These are phyloP conservation scores for Komagataella phaffii DNA, from an alignment of 805 yeast genomes.

Conservation along the genomic window DNA sequence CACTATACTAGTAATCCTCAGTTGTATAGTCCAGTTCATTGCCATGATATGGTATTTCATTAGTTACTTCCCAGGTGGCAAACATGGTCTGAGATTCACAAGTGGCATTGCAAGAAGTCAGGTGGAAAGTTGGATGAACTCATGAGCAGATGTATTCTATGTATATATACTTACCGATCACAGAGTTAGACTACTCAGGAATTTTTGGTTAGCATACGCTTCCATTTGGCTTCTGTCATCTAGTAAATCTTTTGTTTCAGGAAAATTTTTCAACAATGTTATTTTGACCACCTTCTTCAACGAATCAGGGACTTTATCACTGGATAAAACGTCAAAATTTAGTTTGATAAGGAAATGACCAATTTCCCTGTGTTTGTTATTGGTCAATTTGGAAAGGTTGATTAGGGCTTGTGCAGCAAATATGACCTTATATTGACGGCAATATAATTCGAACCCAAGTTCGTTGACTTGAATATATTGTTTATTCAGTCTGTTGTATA, in stretches of 20 bases:
- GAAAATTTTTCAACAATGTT: constrained; percentile 11
- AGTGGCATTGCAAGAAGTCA: constrained; percentile 29
- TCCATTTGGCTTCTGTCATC: constrained; percentile 1
- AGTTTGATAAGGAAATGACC: constrained; percentile 9
- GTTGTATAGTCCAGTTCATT: constrained; percentile 57
- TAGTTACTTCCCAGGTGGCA: constrained; percentile 88
- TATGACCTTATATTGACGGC: constrained; percentile 25
- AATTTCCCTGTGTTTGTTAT: constrained; percentile 8
- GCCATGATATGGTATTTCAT: constrained; percentile 76
- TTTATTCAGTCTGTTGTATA: constrained; percentile 21
- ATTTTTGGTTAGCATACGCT: neutral
- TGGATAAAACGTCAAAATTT: constrained; percentile 3
- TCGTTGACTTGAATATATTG: constrained; percentile 24
- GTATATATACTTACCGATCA: neutral
- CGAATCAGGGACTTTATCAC: constrained; percentile 8
- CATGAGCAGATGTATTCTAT: constrained; percentile 1
- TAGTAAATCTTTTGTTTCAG: constrained; percentile 4
- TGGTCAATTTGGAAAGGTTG: constrained; percentile 11
- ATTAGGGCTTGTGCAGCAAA: constrained; percentile 30
- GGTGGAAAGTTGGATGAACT: constrained; percentile 15
- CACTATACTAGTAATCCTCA: constrained; percentile 55
- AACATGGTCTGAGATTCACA: constrained; percentile 49
- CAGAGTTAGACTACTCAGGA: neutral
- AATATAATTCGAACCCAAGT: constrained; percentile 30
- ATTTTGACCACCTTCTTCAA: constrained; percentile 12